Percentiles rank a stretch among this genome's conserved stretches.
Evolutionary conservation across 164 flowering plant species (phyloP).

Genomic region (Annona squamosa): DNA sequence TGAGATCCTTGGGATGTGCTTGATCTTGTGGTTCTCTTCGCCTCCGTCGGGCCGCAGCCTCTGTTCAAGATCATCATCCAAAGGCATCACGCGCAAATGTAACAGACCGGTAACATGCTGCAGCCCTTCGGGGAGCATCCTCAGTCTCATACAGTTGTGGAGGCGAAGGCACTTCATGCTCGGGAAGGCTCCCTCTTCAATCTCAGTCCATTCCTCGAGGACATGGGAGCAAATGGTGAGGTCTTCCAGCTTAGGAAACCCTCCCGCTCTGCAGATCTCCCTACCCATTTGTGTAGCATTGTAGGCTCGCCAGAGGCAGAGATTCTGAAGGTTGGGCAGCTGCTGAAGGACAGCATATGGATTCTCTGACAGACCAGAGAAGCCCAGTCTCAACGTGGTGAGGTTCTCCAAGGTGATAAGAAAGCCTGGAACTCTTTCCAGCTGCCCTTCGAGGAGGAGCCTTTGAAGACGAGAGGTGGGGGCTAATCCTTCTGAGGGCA

Average conservation of each 20-base stretch:
- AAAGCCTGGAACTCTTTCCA: constrained; percentile 2
- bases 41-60: constrained; percentile 27
- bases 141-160: constrained; percentile 18
- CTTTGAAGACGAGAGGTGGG: constrained; percentile 5
- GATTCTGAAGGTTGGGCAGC: constrained; percentile 2
- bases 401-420: background rate
- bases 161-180: background rate
- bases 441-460: background rate
- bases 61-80: constrained; percentile 25
- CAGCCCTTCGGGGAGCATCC: constrained; percentile 28
- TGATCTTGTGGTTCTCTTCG: constrained; percentile 25
- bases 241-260: constrained; percentile 6
- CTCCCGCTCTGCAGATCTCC: background rate
- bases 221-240: background rate
- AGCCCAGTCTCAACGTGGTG: background rate
- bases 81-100: constrained; percentile 20
- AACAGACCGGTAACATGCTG: constrained; percentile 20
- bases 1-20: constrained; percentile 16
- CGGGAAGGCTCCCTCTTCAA: constrained; percentile 9
- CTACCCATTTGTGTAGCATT: constrained; percentile 11
- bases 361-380: background rate
- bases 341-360: background rate
- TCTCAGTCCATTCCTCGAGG: constrained; percentile 12
- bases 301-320: background rate
- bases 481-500: background rate